phyloP scores from a whole-genome alignment of 495 filamentous ascomycete genomes.

The Tuber magnatum region DNA sequence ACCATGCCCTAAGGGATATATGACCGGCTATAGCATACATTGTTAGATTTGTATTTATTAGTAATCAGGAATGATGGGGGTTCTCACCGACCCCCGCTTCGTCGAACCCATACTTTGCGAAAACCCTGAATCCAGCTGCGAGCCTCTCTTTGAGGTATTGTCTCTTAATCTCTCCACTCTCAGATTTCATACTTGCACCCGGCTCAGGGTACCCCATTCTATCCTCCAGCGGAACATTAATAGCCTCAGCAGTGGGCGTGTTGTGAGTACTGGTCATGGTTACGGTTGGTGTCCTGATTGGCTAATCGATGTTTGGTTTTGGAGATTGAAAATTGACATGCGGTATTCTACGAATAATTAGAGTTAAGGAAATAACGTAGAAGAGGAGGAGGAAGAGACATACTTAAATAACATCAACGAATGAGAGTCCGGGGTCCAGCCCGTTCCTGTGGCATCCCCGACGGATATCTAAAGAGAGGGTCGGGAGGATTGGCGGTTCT shows the following conservation, averaged over 20 bases:
- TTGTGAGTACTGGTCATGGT: neutral
- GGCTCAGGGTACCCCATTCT: neutral
- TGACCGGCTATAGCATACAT: conserved; percentile 22
- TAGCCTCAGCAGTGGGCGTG: neutral
- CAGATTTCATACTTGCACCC: neutral
- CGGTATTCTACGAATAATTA: neutral
- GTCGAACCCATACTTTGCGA: conserved; percentile 61
- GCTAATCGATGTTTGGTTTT: neutral
- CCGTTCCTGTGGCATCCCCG: neutral
- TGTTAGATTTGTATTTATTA: neutral
- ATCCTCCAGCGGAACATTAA: neutral
- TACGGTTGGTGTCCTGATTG: neutral
- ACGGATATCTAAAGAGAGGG: neutral
- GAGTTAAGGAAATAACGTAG: neutral
- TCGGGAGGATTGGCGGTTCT: neutral
- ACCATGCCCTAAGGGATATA: conserved; percentile 24
- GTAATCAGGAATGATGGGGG: conserved; percentile 22
- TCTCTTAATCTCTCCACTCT: conserved; percentile 45
- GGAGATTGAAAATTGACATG: neutral
- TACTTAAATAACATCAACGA: neutral
- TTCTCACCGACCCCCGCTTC: conserved; percentile 61
- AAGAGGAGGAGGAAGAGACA: neutral
- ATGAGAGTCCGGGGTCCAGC: neutral
- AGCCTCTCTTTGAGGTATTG: conserved; percentile 65
- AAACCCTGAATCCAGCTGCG: conserved; percentile 64